phyloP scores from a whole-genome alignment of 139 green algal species.

The Desmodesmus armatus region DNA sequence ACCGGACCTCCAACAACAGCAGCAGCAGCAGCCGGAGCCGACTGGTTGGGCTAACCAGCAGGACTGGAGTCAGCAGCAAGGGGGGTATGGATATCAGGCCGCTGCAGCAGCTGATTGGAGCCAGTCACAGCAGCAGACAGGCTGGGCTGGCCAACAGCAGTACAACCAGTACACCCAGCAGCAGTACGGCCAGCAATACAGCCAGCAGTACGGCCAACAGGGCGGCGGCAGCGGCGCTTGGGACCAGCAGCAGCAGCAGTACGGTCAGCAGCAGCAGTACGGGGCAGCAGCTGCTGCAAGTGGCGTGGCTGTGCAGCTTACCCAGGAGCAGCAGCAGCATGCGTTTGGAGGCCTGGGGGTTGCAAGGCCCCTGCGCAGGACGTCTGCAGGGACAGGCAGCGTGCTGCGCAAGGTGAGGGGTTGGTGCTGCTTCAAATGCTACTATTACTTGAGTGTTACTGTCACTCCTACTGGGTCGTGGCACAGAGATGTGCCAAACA shows the following conservation, averaged over 20 bases:
- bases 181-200: constrained; percentile 11
- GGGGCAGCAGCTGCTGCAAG: background rate
- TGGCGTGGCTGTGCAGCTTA: background rate
- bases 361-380: no score
- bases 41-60: background rate
- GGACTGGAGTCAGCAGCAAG: constrained; percentile 22
- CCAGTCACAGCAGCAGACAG: constrained; percentile 1
- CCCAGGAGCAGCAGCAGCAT: constrained; percentile 6
- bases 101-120: constrained; percentile 8
- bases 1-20: background rate
- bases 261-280: constrained; percentile 11
- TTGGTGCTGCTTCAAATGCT: no score
- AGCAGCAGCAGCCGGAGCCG: background rate
- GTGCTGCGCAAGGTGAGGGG: no score
- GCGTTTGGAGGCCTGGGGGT: background rate
- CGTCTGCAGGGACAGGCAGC: no score
- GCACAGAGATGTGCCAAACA: no score
- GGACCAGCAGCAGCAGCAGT: constrained; percentile 13
- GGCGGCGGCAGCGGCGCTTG: no score
- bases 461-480: no score
- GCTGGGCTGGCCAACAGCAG: background rate
- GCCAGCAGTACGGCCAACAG: background rate
- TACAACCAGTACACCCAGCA: background rate
- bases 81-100: no score
- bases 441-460: no score